A percentile compares a stretch with the other conserved stretches of the same genome.
phyloP scores from a whole-genome alignment of 2,329 filamentous ascomycete species.

The Colletotrichum spaethianum region DNA sequence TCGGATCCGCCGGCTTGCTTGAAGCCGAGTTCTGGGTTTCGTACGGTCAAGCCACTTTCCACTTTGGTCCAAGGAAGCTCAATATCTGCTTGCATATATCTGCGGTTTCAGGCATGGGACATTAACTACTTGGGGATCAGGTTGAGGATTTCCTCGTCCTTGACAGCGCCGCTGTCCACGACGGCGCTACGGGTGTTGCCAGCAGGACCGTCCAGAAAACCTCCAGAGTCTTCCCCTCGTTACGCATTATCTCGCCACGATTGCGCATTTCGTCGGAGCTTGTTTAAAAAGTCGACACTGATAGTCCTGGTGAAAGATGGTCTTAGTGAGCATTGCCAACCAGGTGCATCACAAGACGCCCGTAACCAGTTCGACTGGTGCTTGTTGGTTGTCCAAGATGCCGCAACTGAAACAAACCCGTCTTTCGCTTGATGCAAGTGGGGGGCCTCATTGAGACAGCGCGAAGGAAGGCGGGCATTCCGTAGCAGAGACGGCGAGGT shows the following conservation, averaged over 20 bases:
- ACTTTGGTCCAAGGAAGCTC: not conserved
- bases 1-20: conserved; percentile 4
- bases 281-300: not conserved
- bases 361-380: conserved; percentile 21
- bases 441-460: conserved; percentile 22
- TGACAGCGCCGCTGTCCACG: conserved; percentile 12
- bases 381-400: conserved; percentile 18
- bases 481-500: conserved; percentile 11
- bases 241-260: conserved; percentile 26
- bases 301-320: not conserved
- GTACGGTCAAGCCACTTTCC: not conserved
- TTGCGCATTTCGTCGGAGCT: conserved; percentile 27
- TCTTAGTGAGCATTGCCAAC: conserved; percentile 21
- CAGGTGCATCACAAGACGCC: conserved; percentile 13
- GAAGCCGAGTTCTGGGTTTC: not conserved
- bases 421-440: conserved; percentile 25
- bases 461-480: conserved; percentile 17
- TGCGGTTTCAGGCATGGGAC: conserved; percentile 9
- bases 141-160: not conserved
- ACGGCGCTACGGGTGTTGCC: not conserved
- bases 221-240: not conserved
- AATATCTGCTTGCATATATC: not conserved
- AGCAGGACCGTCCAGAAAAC: not conserved
- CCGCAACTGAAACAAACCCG: conserved; percentile 31
- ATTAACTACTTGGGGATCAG: not conserved